A percentile compares a stretch with the other conserved stretches of the same genome.
phyloP scores from a whole-genome alignment of 805 yeast genomes.

The Saturnispora ahearnii region DNA sequence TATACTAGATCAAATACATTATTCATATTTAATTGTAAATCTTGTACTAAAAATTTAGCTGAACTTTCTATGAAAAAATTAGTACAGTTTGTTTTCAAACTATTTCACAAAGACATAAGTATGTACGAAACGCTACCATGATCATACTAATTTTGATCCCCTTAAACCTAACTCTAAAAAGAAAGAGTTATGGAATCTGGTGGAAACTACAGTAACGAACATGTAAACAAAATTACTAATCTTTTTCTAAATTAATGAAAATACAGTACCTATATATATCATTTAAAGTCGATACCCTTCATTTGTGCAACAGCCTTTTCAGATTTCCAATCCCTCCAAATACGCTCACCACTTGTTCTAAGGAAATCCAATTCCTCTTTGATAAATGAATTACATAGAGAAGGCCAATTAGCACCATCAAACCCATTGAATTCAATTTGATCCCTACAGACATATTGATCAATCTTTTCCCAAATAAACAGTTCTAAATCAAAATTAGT shows the following conservation, averaged over 20 bases:
- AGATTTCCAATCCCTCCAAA: conserved; percentile 15
- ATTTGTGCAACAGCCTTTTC: conserved; percentile 10
- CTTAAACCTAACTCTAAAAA: no score
- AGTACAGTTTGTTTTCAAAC: no score
- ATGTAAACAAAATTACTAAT: no score
- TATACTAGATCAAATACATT: no score
- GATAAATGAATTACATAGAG: conserved; percentile 23
- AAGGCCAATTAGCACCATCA: conserved; percentile 16
- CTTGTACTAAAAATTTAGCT: no score
- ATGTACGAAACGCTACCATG: no score
- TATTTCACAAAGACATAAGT: no score
- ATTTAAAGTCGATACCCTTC: conserved; percentile 9
- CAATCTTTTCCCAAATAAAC: conserved; percentile 27
- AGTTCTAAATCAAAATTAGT: conserved; percentile 27
- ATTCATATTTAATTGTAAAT: no score
- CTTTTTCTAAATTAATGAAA: no score
- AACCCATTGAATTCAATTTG: conserved; percentile 19
- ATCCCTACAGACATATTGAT: conserved; percentile 27
- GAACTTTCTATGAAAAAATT: no score
- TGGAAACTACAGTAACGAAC: not conserved
- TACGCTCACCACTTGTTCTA: conserved; percentile 16
- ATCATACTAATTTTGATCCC: no score
- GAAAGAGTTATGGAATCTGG: not conserved
- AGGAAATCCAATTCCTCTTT: conserved; percentile 22
- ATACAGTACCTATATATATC: not conserved